A percentile compares a stretch with the other conserved stretches of the same genome.
phyloP scores from a whole-genome alignment of 352 stramenopile species.

The Elongisporangium senticosum region DNA sequence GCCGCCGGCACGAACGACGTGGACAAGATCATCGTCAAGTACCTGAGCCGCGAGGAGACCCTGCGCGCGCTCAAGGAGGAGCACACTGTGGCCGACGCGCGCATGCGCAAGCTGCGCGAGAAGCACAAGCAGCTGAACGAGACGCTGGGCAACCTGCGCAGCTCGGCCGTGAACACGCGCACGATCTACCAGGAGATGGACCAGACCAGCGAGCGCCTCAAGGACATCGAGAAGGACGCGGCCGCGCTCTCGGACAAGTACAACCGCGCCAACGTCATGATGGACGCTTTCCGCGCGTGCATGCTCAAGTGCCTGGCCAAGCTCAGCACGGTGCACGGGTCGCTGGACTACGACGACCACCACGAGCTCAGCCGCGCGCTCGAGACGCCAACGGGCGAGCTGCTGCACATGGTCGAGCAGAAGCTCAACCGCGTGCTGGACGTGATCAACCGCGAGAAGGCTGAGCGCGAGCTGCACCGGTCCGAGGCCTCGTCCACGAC shows the following conservation, averaged over 20 bases:
- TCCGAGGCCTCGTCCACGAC: conserved; percentile 40
- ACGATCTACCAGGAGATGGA: conserved; percentile 86
- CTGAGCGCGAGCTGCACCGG: conserved; percentile 73
- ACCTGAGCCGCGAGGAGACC: conserved; percentile 60
- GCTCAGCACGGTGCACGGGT: conserved; percentile 65
- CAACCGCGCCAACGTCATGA: conserved; percentile 72
- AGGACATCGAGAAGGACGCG: conserved; percentile 80
- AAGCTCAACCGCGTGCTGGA: conserved; percentile 79
- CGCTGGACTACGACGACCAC: conserved; percentile 69
- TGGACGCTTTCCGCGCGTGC: conserved; percentile 76
- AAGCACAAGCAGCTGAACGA: conserved; percentile 78
- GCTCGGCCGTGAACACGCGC: conserved; percentile 70
- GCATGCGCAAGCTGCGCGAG: conserved; percentile 71
- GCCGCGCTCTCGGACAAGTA: conserved; percentile 57
- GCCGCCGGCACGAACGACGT: conserved; percentile 73
- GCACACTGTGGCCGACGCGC: conserved; percentile 60
- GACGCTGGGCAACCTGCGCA: conserved; percentile 47
- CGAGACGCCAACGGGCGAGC: conserved; percentile 59
- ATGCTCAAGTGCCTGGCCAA: conserved; percentile 80
- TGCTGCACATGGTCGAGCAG: conserved; percentile 77
- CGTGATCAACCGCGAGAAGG: conserved; percentile 80
- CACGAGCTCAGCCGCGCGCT: conserved; percentile 62
- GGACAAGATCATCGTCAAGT: conserved; percentile 81
- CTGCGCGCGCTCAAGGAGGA: conserved; percentile 72
- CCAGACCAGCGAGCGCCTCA: conserved; percentile 71